These are phyloP conservation scores for Leptographium procerum DNA, from an alignment of 2,329 filamentous ascomycete species.

Conservation along the genomic window DNA sequence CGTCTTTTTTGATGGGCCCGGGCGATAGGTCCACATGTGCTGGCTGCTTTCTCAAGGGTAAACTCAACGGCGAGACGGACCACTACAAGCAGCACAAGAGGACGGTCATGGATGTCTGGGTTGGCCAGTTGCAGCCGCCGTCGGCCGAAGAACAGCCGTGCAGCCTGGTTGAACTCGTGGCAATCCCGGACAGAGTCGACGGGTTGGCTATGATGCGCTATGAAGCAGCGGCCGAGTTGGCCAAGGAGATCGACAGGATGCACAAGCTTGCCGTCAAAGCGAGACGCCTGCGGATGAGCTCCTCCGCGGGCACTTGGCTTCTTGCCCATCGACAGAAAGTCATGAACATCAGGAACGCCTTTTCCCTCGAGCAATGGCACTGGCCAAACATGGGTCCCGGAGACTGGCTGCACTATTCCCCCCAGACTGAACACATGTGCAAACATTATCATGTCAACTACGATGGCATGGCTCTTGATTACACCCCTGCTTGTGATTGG, in stretches of 20 bases:
- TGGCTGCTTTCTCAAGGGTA: not conserved
- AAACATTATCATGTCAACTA: no score
- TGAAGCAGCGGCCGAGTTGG: not conserved
- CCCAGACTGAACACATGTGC: not conserved
- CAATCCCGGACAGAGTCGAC: not conserved
- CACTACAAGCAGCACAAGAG: constrained; percentile 3
- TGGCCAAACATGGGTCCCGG: not conserved
- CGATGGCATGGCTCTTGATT: no score
- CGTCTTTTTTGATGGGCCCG: not conserved
- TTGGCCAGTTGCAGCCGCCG: not conserved
- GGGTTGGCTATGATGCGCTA: not conserved
- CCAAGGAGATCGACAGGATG: not conserved
- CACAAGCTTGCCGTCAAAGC: not conserved
- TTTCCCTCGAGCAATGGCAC: not conserved
- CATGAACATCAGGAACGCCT: not conserved
- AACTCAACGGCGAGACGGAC: not conserved
- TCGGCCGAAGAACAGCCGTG: not conserved
- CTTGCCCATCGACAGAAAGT: not conserved
- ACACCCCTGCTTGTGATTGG: not conserved
- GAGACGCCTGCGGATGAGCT: not conserved
- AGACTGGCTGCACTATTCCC: not conserved
- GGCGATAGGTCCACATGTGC: not conserved
- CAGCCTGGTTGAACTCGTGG: not conserved
- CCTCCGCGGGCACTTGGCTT: not conserved
- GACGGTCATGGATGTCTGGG: not conserved